Conservation (phyloP, 805 yeast genomes). For the Zygosaccharomyces siamensis region DNA sequence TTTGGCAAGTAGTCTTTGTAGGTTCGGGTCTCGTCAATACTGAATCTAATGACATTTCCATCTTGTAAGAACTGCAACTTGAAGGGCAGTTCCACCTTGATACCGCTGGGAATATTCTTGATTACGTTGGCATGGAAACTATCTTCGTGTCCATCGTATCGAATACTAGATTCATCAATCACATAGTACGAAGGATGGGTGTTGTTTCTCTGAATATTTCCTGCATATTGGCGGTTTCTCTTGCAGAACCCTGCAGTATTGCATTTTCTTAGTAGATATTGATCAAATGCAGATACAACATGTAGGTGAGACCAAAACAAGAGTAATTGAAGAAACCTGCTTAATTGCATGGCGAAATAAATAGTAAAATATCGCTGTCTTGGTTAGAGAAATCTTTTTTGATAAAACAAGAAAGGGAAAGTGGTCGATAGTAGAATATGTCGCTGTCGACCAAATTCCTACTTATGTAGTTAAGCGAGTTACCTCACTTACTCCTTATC, state of each 20-base stretch:
- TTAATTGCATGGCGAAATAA: background rate
- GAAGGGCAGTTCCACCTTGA: slow-evolving; percentile 49
- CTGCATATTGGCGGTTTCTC: slow-evolving; percentile 68
- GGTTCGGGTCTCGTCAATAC: slow-evolving; percentile 58
- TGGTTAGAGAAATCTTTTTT: no score
- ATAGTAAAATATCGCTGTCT: no score
- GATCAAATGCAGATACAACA: slow-evolving; percentile 44
- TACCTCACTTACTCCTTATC: no score
- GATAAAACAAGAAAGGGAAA: no score
- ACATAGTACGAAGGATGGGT: slow-evolving; percentile 36
- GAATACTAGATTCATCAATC: slow-evolving; percentile 22
- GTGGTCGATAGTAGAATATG: no score
- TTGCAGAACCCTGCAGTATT: slow-evolving; percentile 80
- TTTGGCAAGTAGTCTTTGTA: slow-evolving; percentile 20
- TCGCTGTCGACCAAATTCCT: no score
- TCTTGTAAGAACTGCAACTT: slow-evolving; percentile 46
- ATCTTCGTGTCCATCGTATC: slow-evolving; percentile 29
- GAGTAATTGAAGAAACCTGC: slow-evolving; percentile 1
- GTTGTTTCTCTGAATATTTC: slow-evolving; percentile 32
- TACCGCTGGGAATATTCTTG: slow-evolving; percentile 38
- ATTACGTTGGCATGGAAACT: slow-evolving; percentile 42
- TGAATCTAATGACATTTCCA: slow-evolving; percentile 55
- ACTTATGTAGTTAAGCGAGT: no score
- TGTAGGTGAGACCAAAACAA: slow-evolving; percentile 4
- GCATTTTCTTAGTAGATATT: slow-evolving; percentile 70